phyloP scores from a whole-genome alignment of 176 grass and related monocot species.

The Elymus sibiricus region DNA sequence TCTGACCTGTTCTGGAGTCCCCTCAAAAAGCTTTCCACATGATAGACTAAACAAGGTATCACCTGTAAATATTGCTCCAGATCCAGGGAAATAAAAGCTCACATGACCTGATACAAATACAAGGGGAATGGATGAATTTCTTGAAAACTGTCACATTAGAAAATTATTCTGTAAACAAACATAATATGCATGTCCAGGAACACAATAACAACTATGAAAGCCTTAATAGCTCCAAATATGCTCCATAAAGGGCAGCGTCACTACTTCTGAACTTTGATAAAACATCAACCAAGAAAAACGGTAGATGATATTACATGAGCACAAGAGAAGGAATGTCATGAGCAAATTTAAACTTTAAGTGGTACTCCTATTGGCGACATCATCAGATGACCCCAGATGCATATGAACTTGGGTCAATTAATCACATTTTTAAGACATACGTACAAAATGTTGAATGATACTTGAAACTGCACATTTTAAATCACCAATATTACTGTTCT shows the following conservation, averaged over 20 bases:
- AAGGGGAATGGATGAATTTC: not conserved
- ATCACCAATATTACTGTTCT: not conserved
- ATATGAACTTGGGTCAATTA: not conserved
- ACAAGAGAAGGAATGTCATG: not conserved
- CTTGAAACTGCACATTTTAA: not conserved
- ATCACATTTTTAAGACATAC: not conserved
- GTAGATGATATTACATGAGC: not conserved
- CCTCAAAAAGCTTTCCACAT: conserved; percentile 98
- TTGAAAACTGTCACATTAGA: not conserved
- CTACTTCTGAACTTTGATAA: not conserved
- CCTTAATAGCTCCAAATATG: not conserved
- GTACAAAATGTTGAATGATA: not conserved
- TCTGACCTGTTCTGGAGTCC: conserved; percentile 80
- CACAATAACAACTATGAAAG: not conserved
- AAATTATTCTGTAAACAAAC: not conserved
- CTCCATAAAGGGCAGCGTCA: not conserved
- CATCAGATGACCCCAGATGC: not conserved
- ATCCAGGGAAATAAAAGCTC: conserved; percentile 86
- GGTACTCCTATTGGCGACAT: not conserved
- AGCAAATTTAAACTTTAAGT: not conserved
- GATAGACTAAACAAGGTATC: conserved; percentile 94
- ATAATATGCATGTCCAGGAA: conserved; percentile 5
- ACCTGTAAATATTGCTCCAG: conserved; percentile 81
- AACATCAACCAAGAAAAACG: not conserved
- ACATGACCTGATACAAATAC: conserved; percentile 69